These are phyloP conservation scores for Breynia disticha DNA, from an alignment of 441 rosid species.

Conservation along the genomic window DNA sequence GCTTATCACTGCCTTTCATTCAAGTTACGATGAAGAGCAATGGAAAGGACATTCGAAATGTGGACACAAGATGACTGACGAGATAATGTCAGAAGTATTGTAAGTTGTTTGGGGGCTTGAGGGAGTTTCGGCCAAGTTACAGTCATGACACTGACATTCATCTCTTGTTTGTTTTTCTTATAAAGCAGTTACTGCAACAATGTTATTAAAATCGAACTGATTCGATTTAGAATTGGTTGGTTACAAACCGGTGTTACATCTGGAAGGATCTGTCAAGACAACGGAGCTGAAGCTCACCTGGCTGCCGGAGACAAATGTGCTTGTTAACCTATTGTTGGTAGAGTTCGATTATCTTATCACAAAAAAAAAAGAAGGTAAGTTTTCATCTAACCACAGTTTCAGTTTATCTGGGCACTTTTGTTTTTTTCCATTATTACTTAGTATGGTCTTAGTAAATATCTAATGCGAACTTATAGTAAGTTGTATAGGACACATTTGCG, in stretches of 20 bases:
- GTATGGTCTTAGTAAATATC: not conserved
- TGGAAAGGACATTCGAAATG: constrained; percentile 44
- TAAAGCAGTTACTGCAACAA: too few species aligned
- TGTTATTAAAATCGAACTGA: too few species aligned
- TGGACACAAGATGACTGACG: constrained; percentile 45
- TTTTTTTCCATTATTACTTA: too few species aligned
- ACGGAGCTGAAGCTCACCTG: constrained; percentile 92
- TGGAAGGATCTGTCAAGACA: constrained; percentile 85
- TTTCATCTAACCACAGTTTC: not conserved
- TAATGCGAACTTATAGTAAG: too few species aligned
- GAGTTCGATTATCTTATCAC: constrained; percentile 76
- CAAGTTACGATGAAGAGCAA: constrained; percentile 65
- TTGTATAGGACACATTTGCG: too few species aligned
- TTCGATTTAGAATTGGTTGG: too few species aligned
- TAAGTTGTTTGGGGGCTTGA: constrained; percentile 85
- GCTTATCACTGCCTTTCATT: constrained; percentile 51
- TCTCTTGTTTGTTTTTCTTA: too few species aligned
- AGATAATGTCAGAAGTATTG: constrained; percentile 33
- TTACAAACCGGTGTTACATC: constrained; percentile 71
- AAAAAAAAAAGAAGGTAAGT: constrained; percentile 74
- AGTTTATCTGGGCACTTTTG: not conserved
- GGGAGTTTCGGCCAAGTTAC: constrained; percentile 66
- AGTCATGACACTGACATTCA: constrained; percentile 13
- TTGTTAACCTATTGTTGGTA: constrained; percentile 45
- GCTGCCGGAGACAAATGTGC: constrained; percentile 63